Evolutionary conservation across 192 early-diverging fungal species (phyloP), one percentile per base, ranked within the genome.

Genomic region (Chytriomyces confervae): DNA sequence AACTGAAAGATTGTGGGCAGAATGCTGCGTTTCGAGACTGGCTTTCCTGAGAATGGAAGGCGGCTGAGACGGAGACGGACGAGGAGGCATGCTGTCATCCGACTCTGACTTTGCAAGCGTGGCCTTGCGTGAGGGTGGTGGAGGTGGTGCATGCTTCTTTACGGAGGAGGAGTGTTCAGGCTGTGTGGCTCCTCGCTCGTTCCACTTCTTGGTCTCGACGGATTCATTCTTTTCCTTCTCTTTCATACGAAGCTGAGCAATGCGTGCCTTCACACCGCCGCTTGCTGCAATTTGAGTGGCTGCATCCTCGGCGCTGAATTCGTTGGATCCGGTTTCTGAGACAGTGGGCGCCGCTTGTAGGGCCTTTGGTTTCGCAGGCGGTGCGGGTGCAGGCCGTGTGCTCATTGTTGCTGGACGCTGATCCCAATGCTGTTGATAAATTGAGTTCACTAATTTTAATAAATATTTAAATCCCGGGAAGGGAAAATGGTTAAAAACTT

Each of bases 231-330:
- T 36, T 36, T 36, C 29, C 29, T 36, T 36, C 29, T 36, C 29
- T 36, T 36, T 36, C 8, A 71, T 6, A 7, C 72, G 61, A 7
- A 74, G 72, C 51, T 16, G 18, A 9, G 57, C 61, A 13, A 74
- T 62, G 7, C 72, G 57, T 24, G 72, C 53, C n/a, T 36, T 9
- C 61, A 74, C 63, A 29, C 72, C 61, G 16, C 72, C 72, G 18
- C 24, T 29, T 13, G 53, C 36, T 63, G 20, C 8, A 8, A 61
- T 36, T 43, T 29, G 46, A 8, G 8, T 13, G 7, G 72, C 72
- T 8, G 72, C 72, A 48, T 74, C 72, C 10, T 11, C 9, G 8
- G 72, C 72, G 45, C 72, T 74, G 50, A 72, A 57, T 16, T 9
- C 10, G 43, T 69, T 20, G 50, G 29, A 24, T n/a, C 20, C 69